A percentile compares a stretch with the other conserved stretches of the same genome.
These are phyloP conservation scores for Scutellaria minor DNA, from an alignment of 257 asterid species.

Conservation along the genomic window DNA sequence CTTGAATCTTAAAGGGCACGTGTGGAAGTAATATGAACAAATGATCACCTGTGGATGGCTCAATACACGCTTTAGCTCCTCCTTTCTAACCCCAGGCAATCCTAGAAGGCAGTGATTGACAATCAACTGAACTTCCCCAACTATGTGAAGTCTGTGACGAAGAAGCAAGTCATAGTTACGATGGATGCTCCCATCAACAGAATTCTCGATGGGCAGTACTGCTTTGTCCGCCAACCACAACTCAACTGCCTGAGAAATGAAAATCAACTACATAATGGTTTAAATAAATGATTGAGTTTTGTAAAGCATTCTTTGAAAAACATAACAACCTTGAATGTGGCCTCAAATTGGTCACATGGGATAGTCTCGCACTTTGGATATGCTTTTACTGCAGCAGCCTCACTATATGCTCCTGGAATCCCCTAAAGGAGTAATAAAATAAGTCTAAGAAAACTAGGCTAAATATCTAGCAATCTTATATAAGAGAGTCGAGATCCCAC, in stretches of 20 bases:
- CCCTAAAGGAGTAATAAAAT: slow-evolving; percentile 54
- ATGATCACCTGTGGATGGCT: slow-evolving; percentile 93
- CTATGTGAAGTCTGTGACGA: slow-evolving; percentile 88
- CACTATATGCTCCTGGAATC: slow-evolving; percentile 87
- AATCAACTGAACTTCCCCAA: slow-evolving; percentile 83
- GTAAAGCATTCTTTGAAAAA: slow-evolving; percentile 25
- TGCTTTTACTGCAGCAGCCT: slow-evolving; percentile 90
- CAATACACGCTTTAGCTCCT: slow-evolving; percentile 73
- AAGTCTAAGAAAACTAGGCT: slow-evolving; percentile 18
- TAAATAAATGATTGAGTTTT: slow-evolving; percentile 24
- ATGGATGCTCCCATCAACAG: slow-evolving; percentile 97
- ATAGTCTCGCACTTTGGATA: slow-evolving; percentile 88
- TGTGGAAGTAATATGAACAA: slow-evolving; percentile 25
- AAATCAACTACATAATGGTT: slow-evolving; percentile 18
- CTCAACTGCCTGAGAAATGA: slow-evolving; percentile 79
- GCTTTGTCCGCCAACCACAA: slow-evolving; percentile 97
- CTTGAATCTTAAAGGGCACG: background rate
- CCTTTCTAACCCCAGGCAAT: slow-evolving; percentile 77
- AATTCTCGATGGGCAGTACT: slow-evolving; percentile 89
- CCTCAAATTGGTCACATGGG: slow-evolving; percentile 90
- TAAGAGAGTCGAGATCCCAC: slow-evolving; percentile 19
- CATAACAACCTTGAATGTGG: slow-evolving; percentile 70
- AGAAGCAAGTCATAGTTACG: slow-evolving; percentile 89
- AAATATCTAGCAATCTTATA: background rate
- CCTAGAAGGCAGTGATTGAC: slow-evolving; percentile 92